Percentiles rank a stretch among this genome's conserved stretches.
phyloP scores from a whole-genome alignment of 2,329 filamentous ascomycete species.

The Coniella vitis region DNA sequence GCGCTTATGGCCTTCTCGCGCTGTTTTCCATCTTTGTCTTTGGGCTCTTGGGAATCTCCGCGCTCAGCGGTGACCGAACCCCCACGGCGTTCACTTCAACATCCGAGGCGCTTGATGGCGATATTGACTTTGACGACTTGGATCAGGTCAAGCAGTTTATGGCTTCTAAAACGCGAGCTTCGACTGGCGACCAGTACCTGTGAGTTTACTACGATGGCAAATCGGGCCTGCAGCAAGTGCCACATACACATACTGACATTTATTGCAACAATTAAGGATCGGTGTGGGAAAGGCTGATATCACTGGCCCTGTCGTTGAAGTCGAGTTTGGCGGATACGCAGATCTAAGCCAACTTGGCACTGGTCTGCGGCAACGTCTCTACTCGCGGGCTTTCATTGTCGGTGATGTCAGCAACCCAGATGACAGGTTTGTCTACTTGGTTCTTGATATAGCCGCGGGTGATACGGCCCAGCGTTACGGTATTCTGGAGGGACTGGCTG shows the following conservation, averaged over 20 bases:
- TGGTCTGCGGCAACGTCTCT: conserved; percentile 79
- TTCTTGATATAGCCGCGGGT: conserved; percentile 80
- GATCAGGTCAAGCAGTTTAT: conserved; percentile 12
- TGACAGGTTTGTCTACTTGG: conserved; percentile 78
- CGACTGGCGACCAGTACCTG: conserved; percentile 15
- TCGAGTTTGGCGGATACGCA: conserved; percentile 90
- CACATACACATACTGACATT: conserved; percentile 1
- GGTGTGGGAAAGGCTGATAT: conserved; percentile 54
- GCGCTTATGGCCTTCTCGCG: conserved; percentile 6
- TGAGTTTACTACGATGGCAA: background rate
- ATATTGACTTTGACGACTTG: conserved; percentile 11
- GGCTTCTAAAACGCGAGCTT: conserved; percentile 11
- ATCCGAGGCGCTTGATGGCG: conserved; percentile 4
- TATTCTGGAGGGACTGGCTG: conserved; percentile 68
- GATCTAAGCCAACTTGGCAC: conserved; percentile 75
- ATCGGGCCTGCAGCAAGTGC: background rate
- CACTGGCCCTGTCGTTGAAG: conserved; percentile 74
- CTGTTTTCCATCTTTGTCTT: conserved; percentile 11
- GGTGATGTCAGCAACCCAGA: conserved; percentile 57
- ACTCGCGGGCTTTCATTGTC: conserved; percentile 84
- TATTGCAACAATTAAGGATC: conserved; percentile 21
- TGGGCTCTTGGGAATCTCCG: conserved; percentile 11
- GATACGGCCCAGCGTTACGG: conserved; percentile 84
- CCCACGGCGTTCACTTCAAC: background rate
- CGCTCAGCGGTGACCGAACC: conserved; percentile 8